Evolutionary conservation across 139 green algal genomes (phyloP), one percentile per base, ranked within the genome.

Genomic region (Desmodesmus armatus): DNA sequence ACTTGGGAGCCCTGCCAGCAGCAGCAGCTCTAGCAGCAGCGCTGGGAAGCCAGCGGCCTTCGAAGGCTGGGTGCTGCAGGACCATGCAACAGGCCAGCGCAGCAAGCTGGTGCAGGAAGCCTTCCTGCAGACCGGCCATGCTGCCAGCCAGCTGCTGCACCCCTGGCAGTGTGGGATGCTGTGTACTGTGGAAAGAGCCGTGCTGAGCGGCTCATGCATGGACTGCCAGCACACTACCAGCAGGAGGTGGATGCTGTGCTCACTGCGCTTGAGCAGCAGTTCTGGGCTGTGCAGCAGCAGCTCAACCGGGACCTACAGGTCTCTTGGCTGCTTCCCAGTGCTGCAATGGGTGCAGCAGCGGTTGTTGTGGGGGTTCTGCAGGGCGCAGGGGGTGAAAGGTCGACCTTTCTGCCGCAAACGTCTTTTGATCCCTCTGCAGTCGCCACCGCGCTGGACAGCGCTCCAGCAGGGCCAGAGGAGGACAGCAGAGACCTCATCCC

Each of bases 31-130:
- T 11, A 71, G 44, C 63, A 71, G 65, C 66, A 55, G 78, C 27
- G 58, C 1, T 33, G 27, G n/a, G 15, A 35, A 44, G 6, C n/a
- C 58, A 13, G 23, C 40, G 27, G 49, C 27, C 29, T 89, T 43
- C 25, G 85, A 89, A 47, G 85, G 85, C 33, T 89, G 85, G 85
- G 85, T 86, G 27, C 1, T 89, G 11, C 79, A 85, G 33, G 75
- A 0, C 33, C 51, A 2, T 37, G 29, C 2, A 2, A 21, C 13
- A 39, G 21, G 31, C 9, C 27, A 2, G 29, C 78, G 85, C 39
- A 43, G 51, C 35, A 89, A 86, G 71, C 71, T 89, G 3, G 72
- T 89, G 21, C 62, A 65, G 33, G 6, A 35, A 11, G 3, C 29
- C 5, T 86, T 83, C 72, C 71, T 80, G 62, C 27, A 47, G 0